Conservation (phyloP, 176 grass and related monocot genomes). For the Phyllostachys edulis region DNA sequence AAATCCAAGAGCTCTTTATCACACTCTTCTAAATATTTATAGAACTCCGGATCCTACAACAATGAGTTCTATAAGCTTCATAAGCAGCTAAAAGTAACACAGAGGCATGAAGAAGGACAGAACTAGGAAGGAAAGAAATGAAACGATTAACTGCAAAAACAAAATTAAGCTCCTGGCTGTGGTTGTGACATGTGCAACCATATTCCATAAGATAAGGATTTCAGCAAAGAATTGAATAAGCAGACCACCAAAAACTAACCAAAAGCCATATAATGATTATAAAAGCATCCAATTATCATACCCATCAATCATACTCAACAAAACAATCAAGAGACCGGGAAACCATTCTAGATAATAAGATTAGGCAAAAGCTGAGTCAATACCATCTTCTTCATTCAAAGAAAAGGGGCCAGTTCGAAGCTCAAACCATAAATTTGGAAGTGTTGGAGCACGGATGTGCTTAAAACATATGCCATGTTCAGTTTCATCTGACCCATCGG, state of each 20-base stretch:
- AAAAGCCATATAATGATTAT: conserved; percentile 5
- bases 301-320: neutral
- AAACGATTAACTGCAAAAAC: neutral
- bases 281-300: neutral
- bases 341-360: neutral
- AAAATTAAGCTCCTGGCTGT: neutral
- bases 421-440: neutral
- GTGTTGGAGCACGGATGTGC: neutral
- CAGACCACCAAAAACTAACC: neutral
- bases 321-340: neutral
- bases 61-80: conserved; percentile 16
- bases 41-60: conserved; percentile 84
- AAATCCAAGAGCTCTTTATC: conserved; percentile 84
- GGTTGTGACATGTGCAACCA: neutral
- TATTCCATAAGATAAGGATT: neutral
- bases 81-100: conserved; percentile 1
- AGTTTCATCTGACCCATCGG: neutral
- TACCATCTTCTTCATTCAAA: neutral
- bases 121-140: neutral
- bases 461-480: neutral
- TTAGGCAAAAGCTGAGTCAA: neutral
- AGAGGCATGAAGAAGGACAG: neutral
- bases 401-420: neutral
- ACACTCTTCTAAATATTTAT: conserved; percentile 71
- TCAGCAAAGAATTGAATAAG: neutral